These are phyloP conservation scores for Paraleonurus japonicus DNA, from an alignment of 257 asterid genomes.

Conservation along the genomic window DNA sequence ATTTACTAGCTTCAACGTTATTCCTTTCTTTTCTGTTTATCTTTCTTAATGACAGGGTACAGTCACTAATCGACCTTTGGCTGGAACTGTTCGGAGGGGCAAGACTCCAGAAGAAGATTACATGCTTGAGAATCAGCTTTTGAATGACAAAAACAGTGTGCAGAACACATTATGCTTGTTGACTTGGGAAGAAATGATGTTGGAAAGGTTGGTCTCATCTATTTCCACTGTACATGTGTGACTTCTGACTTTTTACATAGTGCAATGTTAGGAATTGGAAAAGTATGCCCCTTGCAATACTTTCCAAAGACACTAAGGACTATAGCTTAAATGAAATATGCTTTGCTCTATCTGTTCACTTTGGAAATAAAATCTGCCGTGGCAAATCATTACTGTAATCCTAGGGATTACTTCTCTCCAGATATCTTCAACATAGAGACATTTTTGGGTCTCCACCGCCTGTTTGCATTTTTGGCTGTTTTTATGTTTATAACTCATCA, in stretches of 20 bases:
- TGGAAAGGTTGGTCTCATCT: slow-evolving; percentile 67
- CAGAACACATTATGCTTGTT: slow-evolving; percentile 98
- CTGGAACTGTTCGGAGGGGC: slow-evolving; percentile 95
- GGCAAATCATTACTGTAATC: not conserved
- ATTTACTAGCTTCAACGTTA: slow-evolving; percentile 9
- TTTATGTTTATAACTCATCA: not conserved
- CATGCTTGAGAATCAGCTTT: slow-evolving; percentile 86
- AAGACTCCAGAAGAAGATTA: slow-evolving; percentile 84
- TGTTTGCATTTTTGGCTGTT: not conserved
- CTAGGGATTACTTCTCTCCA: not conserved
- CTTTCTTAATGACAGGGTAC: slow-evolving; percentile 50
- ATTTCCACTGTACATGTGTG: not conserved
- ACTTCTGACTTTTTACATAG: not conserved
- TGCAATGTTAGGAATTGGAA: not conserved
- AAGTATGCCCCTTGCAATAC: slow-evolving; percentile 3
- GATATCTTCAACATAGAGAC: not conserved
- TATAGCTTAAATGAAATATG: not conserved
- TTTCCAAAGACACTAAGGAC: not conserved
- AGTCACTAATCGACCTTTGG: slow-evolving; percentile 86
- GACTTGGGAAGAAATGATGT: slow-evolving; percentile 99
- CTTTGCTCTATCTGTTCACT: not conserved
- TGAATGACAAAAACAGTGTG: slow-evolving; percentile 86
- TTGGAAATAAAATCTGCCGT: not conserved
- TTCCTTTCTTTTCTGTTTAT: slow-evolving; percentile 12
- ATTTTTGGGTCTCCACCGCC: not conserved